phyloP scores from a whole-genome alignment of 192 early-diverging fungal species.

The Phycomyces nitens region DNA sequence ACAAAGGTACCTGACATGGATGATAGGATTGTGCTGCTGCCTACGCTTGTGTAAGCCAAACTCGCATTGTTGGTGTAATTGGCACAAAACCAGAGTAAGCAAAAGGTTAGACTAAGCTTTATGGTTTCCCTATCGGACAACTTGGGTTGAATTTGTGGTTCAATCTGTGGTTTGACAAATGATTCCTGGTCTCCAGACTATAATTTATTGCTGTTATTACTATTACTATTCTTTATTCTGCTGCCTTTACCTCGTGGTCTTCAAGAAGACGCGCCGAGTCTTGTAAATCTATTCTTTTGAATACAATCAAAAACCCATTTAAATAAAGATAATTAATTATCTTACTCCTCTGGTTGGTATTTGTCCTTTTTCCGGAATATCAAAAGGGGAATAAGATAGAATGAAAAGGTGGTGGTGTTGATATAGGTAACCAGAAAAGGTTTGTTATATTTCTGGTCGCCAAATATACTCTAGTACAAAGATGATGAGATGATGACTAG shows the following conservation, averaged over 20 bases:
- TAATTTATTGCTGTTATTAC: too few species aligned
- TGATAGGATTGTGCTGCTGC: constrained; percentile 69
- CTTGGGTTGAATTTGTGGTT: constrained; percentile 1
- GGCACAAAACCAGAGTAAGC: constrained; percentile 76
- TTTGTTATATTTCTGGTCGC: constrained; percentile 62
- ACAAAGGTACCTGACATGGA: constrained; percentile 57
- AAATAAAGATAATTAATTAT: too few species aligned
- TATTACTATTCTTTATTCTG: constrained; percentile 5
- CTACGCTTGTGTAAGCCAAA: constrained; percentile 70
- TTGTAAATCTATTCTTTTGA: constrained; percentile 1
- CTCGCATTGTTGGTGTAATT: constrained; percentile 72
- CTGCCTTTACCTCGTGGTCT: not conserved
- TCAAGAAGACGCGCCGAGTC: not conserved
- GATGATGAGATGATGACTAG: not conserved
- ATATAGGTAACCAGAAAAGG: constrained; percentile 79
- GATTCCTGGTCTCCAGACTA: not conserved
- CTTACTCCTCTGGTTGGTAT: not conserved
- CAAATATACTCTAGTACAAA: constrained; percentile 60
- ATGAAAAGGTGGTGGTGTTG: constrained; percentile 71
- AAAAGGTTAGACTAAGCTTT: constrained; percentile 61
- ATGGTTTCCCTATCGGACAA: constrained; percentile 44
- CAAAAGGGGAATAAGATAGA: constrained; percentile 57
- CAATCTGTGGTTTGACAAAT: not conserved
- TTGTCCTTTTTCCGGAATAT: constrained; percentile 16
- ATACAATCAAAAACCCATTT: not conserved